Evolutionary conservation across 495 filamentous ascomycete species (phyloP), one percentile per base, ranked within the genome.

Genomic region (Penicillium salamii): DNA sequence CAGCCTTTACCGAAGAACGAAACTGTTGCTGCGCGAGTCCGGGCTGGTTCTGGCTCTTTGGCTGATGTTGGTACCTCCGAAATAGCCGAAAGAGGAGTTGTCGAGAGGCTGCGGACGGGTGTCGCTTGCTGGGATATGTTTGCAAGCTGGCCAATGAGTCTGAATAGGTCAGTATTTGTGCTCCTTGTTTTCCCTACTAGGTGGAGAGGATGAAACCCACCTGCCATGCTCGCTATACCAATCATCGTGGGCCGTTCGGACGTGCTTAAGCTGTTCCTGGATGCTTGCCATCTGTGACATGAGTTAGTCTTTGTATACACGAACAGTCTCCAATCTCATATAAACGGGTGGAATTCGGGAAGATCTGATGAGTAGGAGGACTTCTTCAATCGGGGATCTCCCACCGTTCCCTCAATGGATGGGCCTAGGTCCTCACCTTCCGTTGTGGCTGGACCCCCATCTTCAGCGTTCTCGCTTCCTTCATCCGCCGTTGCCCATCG

Each of bases 371-470:
- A 69, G 47, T 50, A 63, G 53, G 65, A 66, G 38, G 52, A 46
- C 48, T 60, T 60, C 49, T 60, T 60, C 49, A 64, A 65, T 69
- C 65, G 66, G 66, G 72, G 73, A 67, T 62, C 44, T 65, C 75
- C 71, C 72, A 78, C 75, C 71, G 72, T 74, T 75, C 75, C 75
- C 71, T 78, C 68, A 59, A 78, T 76, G 54, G 71, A 75, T 70
- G 73, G 68, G 62, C 75, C 73, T 66, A 76, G 69, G 60, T 76
- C 67, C 73, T 78, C 73, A 78, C 73, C 72, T 77, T 75, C 73
- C 70, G 48, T 55, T 68, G 65, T 61, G 57, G 68, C 62, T 61
- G 68, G 61, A 63, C 67, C 67, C 40, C 53, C 57, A 29, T 68
- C 59, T 50, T 66, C 70, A 53, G 51, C 59, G 42, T 62, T 55